A percentile compares a stretch with the other conserved stretches of the same genome.
Evolutionary conservation across 345 rosid genomes (phyloP).

Genomic region (Bruguiera parviflora): DNA sequence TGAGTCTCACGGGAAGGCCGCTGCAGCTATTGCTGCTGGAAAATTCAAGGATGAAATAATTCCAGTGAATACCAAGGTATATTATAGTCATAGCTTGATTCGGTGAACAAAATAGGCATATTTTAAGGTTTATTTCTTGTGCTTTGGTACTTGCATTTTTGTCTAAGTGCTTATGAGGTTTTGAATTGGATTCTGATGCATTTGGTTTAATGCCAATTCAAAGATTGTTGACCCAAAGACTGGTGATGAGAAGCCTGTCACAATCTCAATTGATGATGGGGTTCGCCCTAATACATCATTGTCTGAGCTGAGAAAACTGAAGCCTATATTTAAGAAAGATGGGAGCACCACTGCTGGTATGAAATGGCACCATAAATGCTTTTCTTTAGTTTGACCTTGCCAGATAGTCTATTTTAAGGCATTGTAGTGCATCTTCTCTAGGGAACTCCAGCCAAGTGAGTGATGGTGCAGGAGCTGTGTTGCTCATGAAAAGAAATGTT

Average conservation of each 20-base stretch:
- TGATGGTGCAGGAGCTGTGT: constrained; percentile 96
- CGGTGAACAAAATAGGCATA: not conserved
- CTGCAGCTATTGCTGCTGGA: constrained; percentile 83
- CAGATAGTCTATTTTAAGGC: not conserved
- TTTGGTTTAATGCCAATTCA: constrained; percentile 14
- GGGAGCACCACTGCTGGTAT: constrained; percentile 95
- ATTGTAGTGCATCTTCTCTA: constrained; percentile 18
- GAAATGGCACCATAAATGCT: not conserved
- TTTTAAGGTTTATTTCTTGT: not conserved
- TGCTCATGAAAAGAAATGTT: constrained; percentile 85
- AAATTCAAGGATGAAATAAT: constrained; percentile 85
- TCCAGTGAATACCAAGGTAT: constrained; percentile 89
- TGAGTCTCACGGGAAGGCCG: constrained; percentile 91
- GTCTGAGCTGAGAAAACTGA: constrained; percentile 63
- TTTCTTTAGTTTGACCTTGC: not conserved
- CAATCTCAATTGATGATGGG: constrained; percentile 86
- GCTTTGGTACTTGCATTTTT: not conserved
- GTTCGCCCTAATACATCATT: constrained; percentile 69
- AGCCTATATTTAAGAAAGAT: constrained; percentile 78
- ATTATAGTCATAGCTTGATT: constrained; percentile 3
- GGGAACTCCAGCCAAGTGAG: constrained; percentile 94
- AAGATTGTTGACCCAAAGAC: constrained; percentile 90
- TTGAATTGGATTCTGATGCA: not conserved
- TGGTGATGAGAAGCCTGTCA: constrained; percentile 65
- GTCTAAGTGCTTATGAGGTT: not conserved